A percentile compares a stretch with the other conserved stretches of the same genome.
phyloP scores from a whole-genome alignment of 208 protist species.

The Leptomonas seymouri region DNA sequence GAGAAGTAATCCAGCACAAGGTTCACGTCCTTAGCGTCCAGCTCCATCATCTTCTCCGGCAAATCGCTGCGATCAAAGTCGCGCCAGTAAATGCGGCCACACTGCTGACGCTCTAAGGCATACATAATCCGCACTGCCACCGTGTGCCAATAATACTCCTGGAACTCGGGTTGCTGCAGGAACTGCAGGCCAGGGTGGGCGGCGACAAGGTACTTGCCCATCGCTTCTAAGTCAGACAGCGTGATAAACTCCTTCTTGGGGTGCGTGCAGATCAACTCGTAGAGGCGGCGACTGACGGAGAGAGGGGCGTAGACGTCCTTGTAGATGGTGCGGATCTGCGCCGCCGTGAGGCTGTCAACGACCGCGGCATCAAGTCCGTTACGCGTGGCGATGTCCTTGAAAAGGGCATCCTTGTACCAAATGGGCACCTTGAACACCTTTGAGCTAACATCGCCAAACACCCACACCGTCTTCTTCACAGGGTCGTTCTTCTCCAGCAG shows the following conservation, averaged over 20 bases:
- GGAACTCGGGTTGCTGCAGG: conserved; percentile 95
- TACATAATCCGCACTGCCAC: conserved; percentile 97
- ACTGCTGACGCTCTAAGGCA: conserved; percentile 83
- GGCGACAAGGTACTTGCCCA: conserved; percentile 76
- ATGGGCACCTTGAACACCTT: conserved; percentile 81
- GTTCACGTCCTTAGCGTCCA: conserved; percentile 91
- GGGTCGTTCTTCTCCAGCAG: conserved; percentile 46
- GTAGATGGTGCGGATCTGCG: conserved; percentile 64
- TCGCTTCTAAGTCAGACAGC: conserved; percentile 64
- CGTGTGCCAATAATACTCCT: conserved; percentile 95
- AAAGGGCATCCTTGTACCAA: conserved; percentile 83
- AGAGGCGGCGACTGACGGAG: conserved; percentile 69
- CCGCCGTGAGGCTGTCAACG: conserved; percentile 45
- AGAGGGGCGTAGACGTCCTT: conserved; percentile 56
- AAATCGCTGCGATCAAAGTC: conserved; percentile 90
- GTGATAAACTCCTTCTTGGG: conserved; percentile 60
- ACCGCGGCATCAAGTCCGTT: conserved; percentile 27
- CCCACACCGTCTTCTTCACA: conserved; percentile 42
- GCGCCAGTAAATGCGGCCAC: conserved; percentile 70
- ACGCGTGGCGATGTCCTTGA: conserved; percentile 60
- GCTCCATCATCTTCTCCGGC: conserved; percentile 74
- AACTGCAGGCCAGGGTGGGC: conserved; percentile 94
- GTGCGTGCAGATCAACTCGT: conserved; percentile 72
- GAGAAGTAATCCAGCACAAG: conserved; percentile 94
- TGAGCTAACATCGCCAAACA: conserved; percentile 67